Evolutionary conservation across 164 flowering plant species (phyloP).

Genomic region (Berberis thunbergii): DNA sequence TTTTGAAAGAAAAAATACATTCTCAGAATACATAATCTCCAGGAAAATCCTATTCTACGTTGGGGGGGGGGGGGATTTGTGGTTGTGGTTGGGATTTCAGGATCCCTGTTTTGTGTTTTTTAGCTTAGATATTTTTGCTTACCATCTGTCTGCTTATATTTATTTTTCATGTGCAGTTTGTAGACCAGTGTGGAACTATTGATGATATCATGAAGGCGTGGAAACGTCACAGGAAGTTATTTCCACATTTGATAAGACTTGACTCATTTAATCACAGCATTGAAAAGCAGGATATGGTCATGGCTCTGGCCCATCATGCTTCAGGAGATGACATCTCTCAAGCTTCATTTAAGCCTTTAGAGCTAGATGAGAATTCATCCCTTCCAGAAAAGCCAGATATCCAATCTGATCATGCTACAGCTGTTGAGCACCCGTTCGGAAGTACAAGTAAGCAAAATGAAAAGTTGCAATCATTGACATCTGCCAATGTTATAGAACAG

Average conservation of each 20-base stretch:
- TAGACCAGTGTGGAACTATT: slow-evolving; percentile 71
- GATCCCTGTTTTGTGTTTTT: too few relatives aligned
- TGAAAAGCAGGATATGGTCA: slow-evolving; percentile 12
- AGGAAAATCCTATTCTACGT: too few relatives aligned
- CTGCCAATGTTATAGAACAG: slow-evolving; percentile 13
- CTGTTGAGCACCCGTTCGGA: slow-evolving; percentile 15
- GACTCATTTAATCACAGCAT: slow-evolving; percentile 13
- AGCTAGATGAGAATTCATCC: slow-evolving; percentile 12
- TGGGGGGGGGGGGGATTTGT: too few relatives aligned
- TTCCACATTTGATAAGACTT: slow-evolving; percentile 46
- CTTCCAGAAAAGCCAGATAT: slow-evolving; percentile 15
- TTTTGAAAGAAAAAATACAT: too few relatives aligned
- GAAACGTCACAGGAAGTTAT: slow-evolving; percentile 54
- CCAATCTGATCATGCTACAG: slow-evolving; percentile 13
- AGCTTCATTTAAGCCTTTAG: slow-evolving; percentile 2
- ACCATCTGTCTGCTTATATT: slow-evolving; percentile 5
- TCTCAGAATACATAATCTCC: too few relatives aligned
- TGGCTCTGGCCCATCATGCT: slow-evolving; percentile 11
- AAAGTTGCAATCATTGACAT: slow-evolving; percentile 8
- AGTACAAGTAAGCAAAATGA: slow-evolving; percentile 13
- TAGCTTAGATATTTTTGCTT: too few relatives aligned
- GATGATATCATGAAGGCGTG: slow-evolving; percentile 67
- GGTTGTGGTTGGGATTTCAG: too few relatives aligned
- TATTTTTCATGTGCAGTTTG: slow-evolving; percentile 36
- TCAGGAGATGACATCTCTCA: slow-evolving; percentile 18